Percentiles rank a stretch among this genome's conserved stretches.
phyloP scores from a whole-genome alignment of 2,329 filamentous ascomycete species.

The Epichloe brachyelytri region DNA sequence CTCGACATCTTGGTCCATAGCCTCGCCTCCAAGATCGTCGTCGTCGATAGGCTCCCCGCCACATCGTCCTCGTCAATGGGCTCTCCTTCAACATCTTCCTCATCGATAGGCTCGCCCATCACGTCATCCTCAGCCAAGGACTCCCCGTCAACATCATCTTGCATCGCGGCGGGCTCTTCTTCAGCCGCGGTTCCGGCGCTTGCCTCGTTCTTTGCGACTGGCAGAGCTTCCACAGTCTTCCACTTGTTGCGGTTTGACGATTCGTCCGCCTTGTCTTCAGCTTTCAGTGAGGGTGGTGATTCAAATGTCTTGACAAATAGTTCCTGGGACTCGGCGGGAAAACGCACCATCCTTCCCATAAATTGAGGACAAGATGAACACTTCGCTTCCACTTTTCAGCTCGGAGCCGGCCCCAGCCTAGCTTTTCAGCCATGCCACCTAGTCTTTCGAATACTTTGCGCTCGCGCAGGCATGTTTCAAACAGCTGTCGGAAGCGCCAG shows the following conservation, averaged over 20 bases:
- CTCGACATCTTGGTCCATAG: constrained; percentile 26
- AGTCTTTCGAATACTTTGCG: constrained; percentile 63
- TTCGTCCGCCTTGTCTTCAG: constrained; percentile 13
- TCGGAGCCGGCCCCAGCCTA: constrained; percentile 68
- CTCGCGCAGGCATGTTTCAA: constrained; percentile 57
- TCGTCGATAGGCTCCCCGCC: constrained; percentile 28
- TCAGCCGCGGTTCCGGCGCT: constrained; percentile 6
- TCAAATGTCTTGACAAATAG: constrained; percentile 59
- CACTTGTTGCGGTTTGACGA: constrained; percentile 29
- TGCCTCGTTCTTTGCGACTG: constrained; percentile 4
- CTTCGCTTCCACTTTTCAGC: constrained; percentile 78
- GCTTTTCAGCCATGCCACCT: constrained; percentile 57
- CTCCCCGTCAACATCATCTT: constrained; percentile 27
- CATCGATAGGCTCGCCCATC: constrained; percentile 30
- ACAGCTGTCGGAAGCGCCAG: constrained; percentile 74
- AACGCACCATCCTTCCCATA: constrained; percentile 61
- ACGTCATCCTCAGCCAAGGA: constrained; percentile 30
- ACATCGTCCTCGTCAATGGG: constrained; percentile 29
- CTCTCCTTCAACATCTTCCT: constrained; percentile 36
- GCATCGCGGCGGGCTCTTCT: constrained; percentile 12
- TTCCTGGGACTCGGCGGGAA: constrained; percentile 64
- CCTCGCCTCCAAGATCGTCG: constrained; percentile 28
- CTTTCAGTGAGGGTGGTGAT: constrained; percentile 42
- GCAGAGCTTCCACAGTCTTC: constrained; percentile 34
- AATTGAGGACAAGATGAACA: constrained; percentile 51